Base-by-base conservation (phyloP, 495 filamentous ascomycete species). In the Trichoderma orchidacearum region DNA sequence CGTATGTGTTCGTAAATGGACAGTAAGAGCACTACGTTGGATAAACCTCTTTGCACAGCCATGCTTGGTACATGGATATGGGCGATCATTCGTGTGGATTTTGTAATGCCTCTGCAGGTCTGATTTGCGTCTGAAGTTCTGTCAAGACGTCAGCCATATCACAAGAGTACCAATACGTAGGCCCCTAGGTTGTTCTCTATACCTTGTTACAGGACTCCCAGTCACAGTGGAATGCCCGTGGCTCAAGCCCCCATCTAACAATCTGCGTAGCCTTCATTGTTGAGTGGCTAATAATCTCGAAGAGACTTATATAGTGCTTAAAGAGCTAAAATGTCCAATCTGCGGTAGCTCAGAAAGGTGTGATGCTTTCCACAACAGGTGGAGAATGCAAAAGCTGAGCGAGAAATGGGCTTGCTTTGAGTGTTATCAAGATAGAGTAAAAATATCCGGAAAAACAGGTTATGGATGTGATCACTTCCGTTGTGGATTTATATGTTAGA, bases 71-170 rank as follows among this genome's bases (percentile, higher is more conserved):
- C 89, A 93, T 51, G 80, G 74, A 63, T 90, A 93, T 30, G 89
- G 89, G 53, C 89, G 76, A 64, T 93, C 89, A 66, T 92, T 91
- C 61, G 89, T 95, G 63, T 95, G 89, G 65, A 95, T 95, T 51
- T 89, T 81, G 67, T 87, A 87, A 68, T 95, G 89, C 64, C 89
- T 79, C 68, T 89, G 86, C 54, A 95, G 78, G 72, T 95, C 89
- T 8, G 89, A 95, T 68, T 93, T 95, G 71, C 89, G 83, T 77
- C 92, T 93, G 80, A 95, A 95, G 58, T 85, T 87, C 89, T 94
- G 58, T 48, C 23, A 51, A 55, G 63, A 68, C 21, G 48, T 34
- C 12, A 56, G 23, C 13, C 8, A 1, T 30, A 30, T 34, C 17
- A 28, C 32, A 17, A 35, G 27, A 35, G 51, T 34, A 36, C 12